Conservation (phyloP, 345 rosid species). For the Camelina hispida region DNA sequence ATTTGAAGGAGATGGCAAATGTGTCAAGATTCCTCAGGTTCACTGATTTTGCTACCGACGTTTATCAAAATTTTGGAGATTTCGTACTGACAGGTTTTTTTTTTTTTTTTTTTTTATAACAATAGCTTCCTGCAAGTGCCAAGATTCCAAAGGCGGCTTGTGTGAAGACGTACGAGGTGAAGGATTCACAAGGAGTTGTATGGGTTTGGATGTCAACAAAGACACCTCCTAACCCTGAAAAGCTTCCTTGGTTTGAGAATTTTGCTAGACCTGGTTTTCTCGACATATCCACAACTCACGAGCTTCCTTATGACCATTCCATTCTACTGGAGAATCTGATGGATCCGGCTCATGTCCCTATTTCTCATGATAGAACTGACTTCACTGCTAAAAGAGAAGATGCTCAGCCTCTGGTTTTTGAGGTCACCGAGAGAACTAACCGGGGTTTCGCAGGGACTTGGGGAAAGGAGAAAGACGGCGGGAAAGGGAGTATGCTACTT, state of each 20-base stretch:
- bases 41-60: not conserved
- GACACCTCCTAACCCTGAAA: constrained; percentile 63
- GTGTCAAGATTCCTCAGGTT: constrained; percentile 95
- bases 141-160: constrained; percentile 88
- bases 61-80: not conserved
- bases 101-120: not conserved
- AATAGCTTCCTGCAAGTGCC: constrained; percentile 76
- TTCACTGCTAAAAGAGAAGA: constrained; percentile 87
- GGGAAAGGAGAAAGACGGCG: constrained; percentile 72
- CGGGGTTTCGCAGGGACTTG: constrained; percentile 93
- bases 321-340: constrained; percentile 94
- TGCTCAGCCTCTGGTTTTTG: constrained; percentile 75
- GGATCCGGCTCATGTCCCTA: constrained; percentile 98
- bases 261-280: constrained; percentile 77
- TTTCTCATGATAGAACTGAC: constrained; percentile 92
- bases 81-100: not conserved
- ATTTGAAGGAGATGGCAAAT: constrained; percentile 84
- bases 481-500: constrained; percentile 53
- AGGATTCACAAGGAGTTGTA: constrained; percentile 87
- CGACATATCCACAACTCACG: constrained; percentile 75
- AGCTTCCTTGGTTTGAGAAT: constrained; percentile 92
- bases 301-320: constrained; percentile 95
- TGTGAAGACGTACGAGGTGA: constrained; percentile 66
- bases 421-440: constrained; percentile 72
- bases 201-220: constrained; percentile 95